Conservation (phyloP, 495 filamentous ascomycete genomes). For the Tetracladium marchalianum region DNA sequence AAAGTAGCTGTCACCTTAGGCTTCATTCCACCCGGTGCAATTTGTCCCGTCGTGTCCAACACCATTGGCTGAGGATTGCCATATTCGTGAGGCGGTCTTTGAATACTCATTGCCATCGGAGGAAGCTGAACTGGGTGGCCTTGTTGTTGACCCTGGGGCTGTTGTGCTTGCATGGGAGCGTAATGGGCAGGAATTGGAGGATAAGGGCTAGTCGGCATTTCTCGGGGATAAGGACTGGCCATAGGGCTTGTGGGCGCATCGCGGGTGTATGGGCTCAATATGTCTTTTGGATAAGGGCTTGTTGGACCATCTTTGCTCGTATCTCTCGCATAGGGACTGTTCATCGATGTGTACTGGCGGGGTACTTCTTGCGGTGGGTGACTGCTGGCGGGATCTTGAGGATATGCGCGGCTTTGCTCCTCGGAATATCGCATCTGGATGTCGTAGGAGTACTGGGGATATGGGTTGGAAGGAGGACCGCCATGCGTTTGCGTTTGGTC, state of each 20-base stretch:
- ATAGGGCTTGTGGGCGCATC: no score
- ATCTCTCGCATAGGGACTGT: no score
- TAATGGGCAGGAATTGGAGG: background rate
- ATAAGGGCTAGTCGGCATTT: slow-evolving; percentile 8
- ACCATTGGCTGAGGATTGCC: slow-evolving; percentile 32
- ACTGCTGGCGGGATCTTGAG: background rate
- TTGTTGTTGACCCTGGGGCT: slow-evolving; percentile 40
- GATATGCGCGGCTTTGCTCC: slow-evolving; percentile 9
- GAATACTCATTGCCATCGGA: slow-evolving; percentile 35
- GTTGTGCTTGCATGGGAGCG: slow-evolving; percentile 47
- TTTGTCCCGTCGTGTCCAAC: slow-evolving; percentile 80
- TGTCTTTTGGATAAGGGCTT: no score
- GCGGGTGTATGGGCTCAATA: no score
- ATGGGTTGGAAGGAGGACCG: slow-evolving; percentile 7
- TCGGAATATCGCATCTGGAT: slow-evolving; percentile 14
- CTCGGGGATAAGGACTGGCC: background rate
- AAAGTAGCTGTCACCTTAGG: slow-evolving; percentile 91
- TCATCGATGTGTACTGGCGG: no score
- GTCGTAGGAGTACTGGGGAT: slow-evolving; percentile 14
- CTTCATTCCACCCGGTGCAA: slow-evolving; percentile 88
- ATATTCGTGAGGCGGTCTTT: slow-evolving; percentile 35
- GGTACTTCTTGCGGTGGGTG: background rate
- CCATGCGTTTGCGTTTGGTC: slow-evolving; percentile 4
- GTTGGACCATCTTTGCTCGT: no score
- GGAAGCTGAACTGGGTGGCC: slow-evolving; percentile 53